These are phyloP conservation scores for Spizellomyces punctatus DNA, from an alignment of 192 early-diverging fungal species.

Conservation along the genomic window DNA sequence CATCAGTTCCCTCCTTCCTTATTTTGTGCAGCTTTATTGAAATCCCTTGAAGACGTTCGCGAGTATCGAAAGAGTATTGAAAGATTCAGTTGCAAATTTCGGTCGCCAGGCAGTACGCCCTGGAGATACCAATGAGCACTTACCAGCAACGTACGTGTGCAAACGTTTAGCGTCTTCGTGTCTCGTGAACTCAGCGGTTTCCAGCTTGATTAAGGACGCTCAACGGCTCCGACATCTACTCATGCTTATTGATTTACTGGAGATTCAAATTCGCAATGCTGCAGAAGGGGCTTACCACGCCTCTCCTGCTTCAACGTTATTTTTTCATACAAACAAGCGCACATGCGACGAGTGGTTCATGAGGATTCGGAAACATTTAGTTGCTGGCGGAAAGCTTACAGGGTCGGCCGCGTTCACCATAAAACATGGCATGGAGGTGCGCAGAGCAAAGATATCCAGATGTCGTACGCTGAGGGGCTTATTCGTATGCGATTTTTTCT, in stretches of 20 bases:
- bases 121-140: too few species aligned
- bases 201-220: background rate
- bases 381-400: conserved; percentile 37
- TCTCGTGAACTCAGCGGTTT: too few species aligned
- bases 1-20: too few species aligned
- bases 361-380: conserved; percentile 56
- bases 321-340: conserved; percentile 72
- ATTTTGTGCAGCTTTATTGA: too few species aligned
- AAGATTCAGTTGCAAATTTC: conserved; percentile 11
- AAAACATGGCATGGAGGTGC: too few species aligned
- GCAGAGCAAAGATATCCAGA: too few species aligned
- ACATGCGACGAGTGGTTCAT: conserved; percentile 81
- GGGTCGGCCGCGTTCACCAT: background rate
- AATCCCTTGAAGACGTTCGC: conserved; percentile 37
- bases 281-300: conserved; percentile 55
- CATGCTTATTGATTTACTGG: conserved; percentile 68
- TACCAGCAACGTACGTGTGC: too few species aligned
- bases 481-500: too few species aligned
- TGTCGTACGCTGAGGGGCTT: too few species aligned
- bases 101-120: background rate
- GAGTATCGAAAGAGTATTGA: conserved; percentile 33
- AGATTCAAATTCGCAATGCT: conserved; percentile 71
- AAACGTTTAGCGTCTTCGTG: too few species aligned
- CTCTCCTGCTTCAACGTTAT: conserved; percentile 65
- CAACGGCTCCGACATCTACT: conserved; percentile 43